Evolutionary conservation across 768 basidiomycete genomes (phyloP), one percentile per base, ranked within the genome.

Genomic region (Dacryopinax primogenitus): DNA sequence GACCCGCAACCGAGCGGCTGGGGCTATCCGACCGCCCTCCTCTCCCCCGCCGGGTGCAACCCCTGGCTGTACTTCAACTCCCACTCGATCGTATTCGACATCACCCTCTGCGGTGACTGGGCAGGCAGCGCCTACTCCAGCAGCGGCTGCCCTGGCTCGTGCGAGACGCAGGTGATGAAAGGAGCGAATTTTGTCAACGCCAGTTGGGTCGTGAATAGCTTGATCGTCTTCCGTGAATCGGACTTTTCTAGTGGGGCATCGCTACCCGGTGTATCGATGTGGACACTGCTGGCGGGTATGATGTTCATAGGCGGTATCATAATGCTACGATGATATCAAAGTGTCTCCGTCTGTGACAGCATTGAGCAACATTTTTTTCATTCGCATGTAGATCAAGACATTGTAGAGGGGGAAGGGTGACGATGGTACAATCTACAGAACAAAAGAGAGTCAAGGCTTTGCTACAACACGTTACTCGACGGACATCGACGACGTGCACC

Each of bases 11-110:
- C 88, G 2, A 78, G 81, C 1, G 78, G 75, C 35, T 90, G 89
- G 89, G 86, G 86, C 1, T 68, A 72, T 26, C 88, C 88, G 2
- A 84, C 82, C 13, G 89, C 89, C 1, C 74, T 74, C 13, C 79
- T 91, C 15, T 76, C 78, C 28, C 77, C 84, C 23, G 71, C 71
- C 7, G 73, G 74, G 32, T 91, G 88, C 70, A 75, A 88, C 71
- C 82, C 84, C 9, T 66, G 79, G 1, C 73, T 78, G 33, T 83
- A 79, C 70, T 90, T 90, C 68, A 70, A 71, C 4, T 86, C 88
- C 66, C 88, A 90, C 69, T 83, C 84, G 1, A 85, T 91, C 63
- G 71, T 91, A 47, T 88, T 91, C 66, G 87, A 90, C 72, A 88
- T 90, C 69, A 90, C 88, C 1, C 87, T 90, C 69, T 90, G 89